Percentiles rank a stretch among this genome's conserved stretches.
These are phyloP conservation scores for Aspergillus panamensis DNA, from an alignment of 495 filamentous ascomycete genomes.

Conservation along the genomic window DNA sequence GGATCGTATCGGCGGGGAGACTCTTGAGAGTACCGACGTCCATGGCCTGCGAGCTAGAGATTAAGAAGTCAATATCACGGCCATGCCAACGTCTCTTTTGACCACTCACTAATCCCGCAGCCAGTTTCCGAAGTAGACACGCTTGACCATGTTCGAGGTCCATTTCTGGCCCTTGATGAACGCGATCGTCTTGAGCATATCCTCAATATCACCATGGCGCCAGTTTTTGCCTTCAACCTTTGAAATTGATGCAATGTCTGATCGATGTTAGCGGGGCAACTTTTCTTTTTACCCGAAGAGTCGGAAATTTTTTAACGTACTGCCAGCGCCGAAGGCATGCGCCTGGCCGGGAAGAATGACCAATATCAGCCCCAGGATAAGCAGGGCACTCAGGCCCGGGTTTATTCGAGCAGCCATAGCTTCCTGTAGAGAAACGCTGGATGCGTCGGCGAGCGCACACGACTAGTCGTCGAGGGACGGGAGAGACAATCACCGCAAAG, in stretches of 20 bases:
- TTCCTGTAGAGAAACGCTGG: constrained; percentile 1
- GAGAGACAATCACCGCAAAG: not conserved
- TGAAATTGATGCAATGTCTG: constrained; percentile 85
- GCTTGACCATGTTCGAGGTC: constrained; percentile 83
- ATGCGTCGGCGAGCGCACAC: not conserved
- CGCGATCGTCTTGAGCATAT: constrained; percentile 83
- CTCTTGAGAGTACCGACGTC: constrained; percentile 89
- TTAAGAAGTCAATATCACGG: constrained; percentile 7
- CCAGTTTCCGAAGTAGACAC: constrained; percentile 83
- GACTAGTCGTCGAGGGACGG: not conserved
- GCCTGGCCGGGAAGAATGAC: constrained; percentile 44
- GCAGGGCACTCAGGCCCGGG: constrained; percentile 33
- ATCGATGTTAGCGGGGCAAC: constrained; percentile 7
- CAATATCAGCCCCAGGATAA: constrained; percentile 61
- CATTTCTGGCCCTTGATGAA: constrained; percentile 91
- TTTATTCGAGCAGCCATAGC: constrained; percentile 31
- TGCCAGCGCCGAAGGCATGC: constrained; percentile 87
- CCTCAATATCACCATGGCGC: constrained; percentile 97
- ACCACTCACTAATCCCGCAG: constrained; percentile 44
- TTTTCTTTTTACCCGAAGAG: not conserved
- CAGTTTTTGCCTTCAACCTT: constrained; percentile 93
- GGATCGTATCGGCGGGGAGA: constrained; percentile 85
- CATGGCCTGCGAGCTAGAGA: constrained; percentile 73
- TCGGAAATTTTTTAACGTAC: constrained; percentile 27
- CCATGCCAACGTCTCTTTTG: not conserved